Base-by-base conservation (phyloP, 1,139 yeast genomes). In the Sugiyamaella grinbergsii region DNA sequence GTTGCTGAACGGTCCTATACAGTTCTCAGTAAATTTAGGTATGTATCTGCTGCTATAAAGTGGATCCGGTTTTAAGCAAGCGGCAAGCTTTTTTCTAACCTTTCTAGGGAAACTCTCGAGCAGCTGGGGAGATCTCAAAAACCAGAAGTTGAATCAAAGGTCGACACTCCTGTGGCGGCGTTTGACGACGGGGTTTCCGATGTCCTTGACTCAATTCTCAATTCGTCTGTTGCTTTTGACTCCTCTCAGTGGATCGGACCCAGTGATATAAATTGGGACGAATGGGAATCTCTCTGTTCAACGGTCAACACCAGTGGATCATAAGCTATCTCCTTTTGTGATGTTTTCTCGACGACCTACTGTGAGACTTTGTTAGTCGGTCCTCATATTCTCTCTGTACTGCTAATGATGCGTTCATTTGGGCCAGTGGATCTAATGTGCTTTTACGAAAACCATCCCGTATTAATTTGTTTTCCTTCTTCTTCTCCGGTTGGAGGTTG, bases 201-300 rank as follows among this genome's bases (percentile, higher is more conserved):
- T 29, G 23, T 42, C 4, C 31, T 50, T 13, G 53, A 50, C 24
- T 34, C 34, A 11, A 46, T 47, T 20, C 29, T 51, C 11, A 45
- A 33, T 29, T 48, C 52, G 5, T 39, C 52, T 2, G 39, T 48
- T 2, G 34, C 49, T 11, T 34, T 44, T 13, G 54, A 51, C 28
- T 29, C 50, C 10, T 33, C 42, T 11, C 54, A 51, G 22, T 51
- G 49, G 47, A 28, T 45, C 4, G 51, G 54, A 4, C 54, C 54
- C 15, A 40, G 45, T 31, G 46, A 43, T 41, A 23, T 51, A 11
- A 48, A 49, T 33, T 51, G 54, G 54, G 34, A 33, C 16, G 49
- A 49, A 28, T 46, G 44, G 48, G 53, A 49, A 15, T 32, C 38
- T 10, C 33, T 50, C 16, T 13, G 32, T 4, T 24, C 38, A 20